These are phyloP conservation scores for Leccinum huronense DNA, from an alignment of 1,284 basidiomycete genomes.

Conservation along the genomic window DNA sequence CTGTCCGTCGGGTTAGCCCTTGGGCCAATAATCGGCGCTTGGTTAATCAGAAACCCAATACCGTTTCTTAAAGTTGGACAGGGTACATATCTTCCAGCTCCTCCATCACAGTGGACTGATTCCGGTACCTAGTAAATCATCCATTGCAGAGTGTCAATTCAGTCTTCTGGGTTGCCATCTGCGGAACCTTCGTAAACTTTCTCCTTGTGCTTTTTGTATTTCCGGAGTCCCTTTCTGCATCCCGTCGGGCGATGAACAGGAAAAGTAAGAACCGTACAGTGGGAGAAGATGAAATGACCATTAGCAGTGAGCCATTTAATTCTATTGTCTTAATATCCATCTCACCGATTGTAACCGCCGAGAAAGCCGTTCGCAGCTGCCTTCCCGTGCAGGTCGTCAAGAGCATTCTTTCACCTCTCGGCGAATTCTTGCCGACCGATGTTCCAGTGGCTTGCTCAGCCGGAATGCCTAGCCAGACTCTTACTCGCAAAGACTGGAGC, in stretches of 20 bases:
- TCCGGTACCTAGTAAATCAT: conserved; percentile 16
- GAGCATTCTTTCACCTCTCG: conserved; percentile 48
- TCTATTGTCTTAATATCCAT: conserved; percentile 4
- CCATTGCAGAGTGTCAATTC: conserved; percentile 46
- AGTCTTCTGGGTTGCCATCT: conserved; percentile 57
- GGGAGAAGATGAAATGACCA: conserved; percentile 19
- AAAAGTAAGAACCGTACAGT: conserved; percentile 37
- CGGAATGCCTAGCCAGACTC: conserved; percentile 15
- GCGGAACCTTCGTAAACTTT: conserved; percentile 48
- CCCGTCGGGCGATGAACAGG: conserved; percentile 40
- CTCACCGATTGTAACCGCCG: conserved; percentile 6
- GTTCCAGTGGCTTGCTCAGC: conserved; percentile 31
- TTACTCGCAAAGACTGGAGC: conserved; percentile 52
- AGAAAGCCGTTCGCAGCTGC: conserved; percentile 15
- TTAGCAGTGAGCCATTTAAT: conserved; percentile 10
- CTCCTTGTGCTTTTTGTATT: conserved; percentile 57
- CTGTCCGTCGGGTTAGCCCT: conserved; percentile 70
- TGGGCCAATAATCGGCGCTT: conserved; percentile 72
- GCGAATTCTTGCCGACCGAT: conserved; percentile 52
- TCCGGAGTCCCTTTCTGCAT: conserved; percentile 58
- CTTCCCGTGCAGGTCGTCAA: conserved; percentile 26
- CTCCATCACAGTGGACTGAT: conserved; percentile 10
- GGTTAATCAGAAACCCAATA: conserved; percentile 60
- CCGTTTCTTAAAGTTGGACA: conserved; percentile 36
- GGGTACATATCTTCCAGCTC: conserved; percentile 18